Evolutionary conservation across 768 basidiomycete genomes (phyloP).

Genomic region (Boletus huronensis): DNA sequence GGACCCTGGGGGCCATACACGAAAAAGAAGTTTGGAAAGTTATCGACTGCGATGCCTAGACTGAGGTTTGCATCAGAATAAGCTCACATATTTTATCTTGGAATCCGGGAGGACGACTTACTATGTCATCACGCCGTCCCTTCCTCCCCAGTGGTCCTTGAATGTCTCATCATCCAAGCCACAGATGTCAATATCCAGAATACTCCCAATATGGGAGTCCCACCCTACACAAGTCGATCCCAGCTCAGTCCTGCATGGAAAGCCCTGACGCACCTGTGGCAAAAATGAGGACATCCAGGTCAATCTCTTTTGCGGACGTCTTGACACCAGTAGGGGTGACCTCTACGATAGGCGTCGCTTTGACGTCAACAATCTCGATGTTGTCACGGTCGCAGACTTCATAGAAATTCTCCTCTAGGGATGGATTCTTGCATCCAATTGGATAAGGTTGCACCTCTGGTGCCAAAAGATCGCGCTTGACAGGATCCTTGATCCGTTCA

Average conservation of each 20-base stretch:
- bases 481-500: conserved; percentile 7
- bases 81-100: neutral
- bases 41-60: conserved; percentile 4
- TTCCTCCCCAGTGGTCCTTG: conserved; percentile 7
- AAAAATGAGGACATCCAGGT: conserved; percentile 7
- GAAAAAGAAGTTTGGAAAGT: conserved; percentile 8
- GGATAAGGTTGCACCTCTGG: conserved; percentile 5
- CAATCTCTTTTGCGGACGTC: conserved; percentile 1
- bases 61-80: neutral
- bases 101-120: neutral
- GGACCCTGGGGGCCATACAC: conserved; percentile 8
- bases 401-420: conserved; percentile 8
- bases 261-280: conserved; percentile 1
- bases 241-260: neutral
- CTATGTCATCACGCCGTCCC: conserved; percentile 5
- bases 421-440: conserved; percentile 7
- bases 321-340: conserved; percentile 3
- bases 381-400: conserved; percentile 9
- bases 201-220: conserved; percentile 2
- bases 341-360: conserved; percentile 8
- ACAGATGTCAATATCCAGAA: conserved; percentile 5
- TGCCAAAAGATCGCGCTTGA: conserved; percentile 9
- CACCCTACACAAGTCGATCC: neutral
- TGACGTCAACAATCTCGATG: conserved; percentile 9
- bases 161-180: conserved; percentile 7